Conservation (phyloP, 2,329 filamentous ascomycete genomes). For the Microdochium paspali region DNA sequence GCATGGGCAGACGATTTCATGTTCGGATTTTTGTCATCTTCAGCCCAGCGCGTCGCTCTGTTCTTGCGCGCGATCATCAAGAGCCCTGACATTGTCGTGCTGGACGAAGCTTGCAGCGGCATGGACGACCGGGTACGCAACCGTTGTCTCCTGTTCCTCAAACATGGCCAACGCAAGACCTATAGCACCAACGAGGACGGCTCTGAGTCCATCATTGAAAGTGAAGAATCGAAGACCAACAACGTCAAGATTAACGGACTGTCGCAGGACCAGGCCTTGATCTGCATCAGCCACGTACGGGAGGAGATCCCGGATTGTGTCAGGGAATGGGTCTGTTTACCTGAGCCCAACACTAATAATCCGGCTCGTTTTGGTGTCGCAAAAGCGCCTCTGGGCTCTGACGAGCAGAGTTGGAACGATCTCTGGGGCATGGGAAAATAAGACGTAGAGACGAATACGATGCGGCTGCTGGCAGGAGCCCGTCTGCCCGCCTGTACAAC, state of each 20-base stretch:
- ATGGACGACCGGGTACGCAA: conserved; percentile 78
- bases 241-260: conserved; percentile 51
- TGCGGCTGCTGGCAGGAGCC: background rate
- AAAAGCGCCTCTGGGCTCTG: conserved; percentile 48
- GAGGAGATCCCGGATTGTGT: conserved; percentile 84
- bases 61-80: conserved; percentile 78
- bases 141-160: conserved; percentile 77
- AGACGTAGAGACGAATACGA: background rate
- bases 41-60: conserved; percentile 73
- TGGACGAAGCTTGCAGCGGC: conserved; percentile 82
- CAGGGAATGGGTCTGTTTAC: conserved; percentile 77
- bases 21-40: conserved; percentile 71
- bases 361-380: conserved; percentile 57
- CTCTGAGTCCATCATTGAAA: conserved; percentile 29
- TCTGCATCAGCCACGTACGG: conserved; percentile 86
- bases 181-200: conserved; percentile 23
- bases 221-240: conserved; percentile 31
- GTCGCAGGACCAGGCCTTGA: conserved; percentile 62
- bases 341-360: conserved; percentile 57
- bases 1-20: conserved; percentile 58
- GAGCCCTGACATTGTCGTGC: conserved; percentile 68
- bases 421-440: conserved; percentile 45
- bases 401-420: conserved; percentile 50
- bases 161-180: conserved; percentile 46
- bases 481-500: no score